Evolutionary conservation across 2,329 filamentous ascomycete species (phyloP).

Genomic region (Cercospora sp.): DNA sequence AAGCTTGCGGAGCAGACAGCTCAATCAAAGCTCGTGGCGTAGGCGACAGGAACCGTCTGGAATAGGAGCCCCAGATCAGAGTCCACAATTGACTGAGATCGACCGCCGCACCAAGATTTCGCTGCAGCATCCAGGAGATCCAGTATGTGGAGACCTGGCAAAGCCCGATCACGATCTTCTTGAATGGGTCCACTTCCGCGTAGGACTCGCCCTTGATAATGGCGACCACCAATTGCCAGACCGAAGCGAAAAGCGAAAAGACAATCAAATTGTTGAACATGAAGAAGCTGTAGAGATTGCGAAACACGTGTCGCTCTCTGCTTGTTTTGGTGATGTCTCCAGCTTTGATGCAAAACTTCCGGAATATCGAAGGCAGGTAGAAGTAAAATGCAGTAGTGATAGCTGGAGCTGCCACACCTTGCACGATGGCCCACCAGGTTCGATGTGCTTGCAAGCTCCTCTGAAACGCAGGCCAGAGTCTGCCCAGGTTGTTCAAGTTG

Average conservation of each 20-base stretch:
- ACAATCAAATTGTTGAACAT: conserved; percentile 95
- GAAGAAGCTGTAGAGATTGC: conserved; percentile 92
- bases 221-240: conserved; percentile 66
- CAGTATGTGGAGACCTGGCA: conserved; percentile 86
- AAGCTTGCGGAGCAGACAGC: conserved; percentile 84
- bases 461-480: conserved; percentile 76
- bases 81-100: conserved; percentile 89
- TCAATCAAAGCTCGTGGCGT: conserved; percentile 91
- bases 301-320: conserved; percentile 85
- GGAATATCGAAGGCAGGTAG: conserved; percentile 85
- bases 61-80: conserved; percentile 79
- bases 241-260: conserved; percentile 85
- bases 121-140: conserved; percentile 89
- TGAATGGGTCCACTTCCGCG: conserved; percentile 61
- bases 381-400: conserved; percentile 86
- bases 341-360: conserved; percentile 75
- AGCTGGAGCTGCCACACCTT: conserved; percentile 87
- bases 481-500: conserved; percentile 76
- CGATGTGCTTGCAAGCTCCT: conserved; percentile 62
- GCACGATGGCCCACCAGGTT: conserved; percentile 78
- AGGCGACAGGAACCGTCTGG: conserved; percentile 78
- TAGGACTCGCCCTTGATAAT: conserved; percentile 58
- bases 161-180: conserved; percentile 68
- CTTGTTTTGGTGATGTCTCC: conserved; percentile 92
- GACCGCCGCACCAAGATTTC: conserved; percentile 88